Base-by-base conservation (phyloP, 352 stramenopile species). In the Phytopythium delawarense region DNA sequence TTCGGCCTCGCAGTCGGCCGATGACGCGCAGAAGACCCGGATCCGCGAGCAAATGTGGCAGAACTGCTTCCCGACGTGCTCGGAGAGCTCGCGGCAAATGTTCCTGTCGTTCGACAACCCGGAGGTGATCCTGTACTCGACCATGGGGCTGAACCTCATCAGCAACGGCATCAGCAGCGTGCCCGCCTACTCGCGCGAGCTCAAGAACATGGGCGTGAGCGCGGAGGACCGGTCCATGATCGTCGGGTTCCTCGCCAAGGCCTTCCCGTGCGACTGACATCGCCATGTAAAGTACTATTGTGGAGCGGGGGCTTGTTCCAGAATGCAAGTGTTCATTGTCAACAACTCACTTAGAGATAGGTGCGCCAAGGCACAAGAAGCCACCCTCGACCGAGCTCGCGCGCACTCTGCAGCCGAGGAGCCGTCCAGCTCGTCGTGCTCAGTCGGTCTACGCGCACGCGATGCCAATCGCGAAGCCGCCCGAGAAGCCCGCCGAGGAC, bases 101-200 rank as follows among this genome's bases (percentile, higher is more conserved):
- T 94, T 79, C 64, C 76, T 92, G 53, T 82, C 83, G 13, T 91
- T 95, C 48, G 77, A 81, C 23, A 88, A 74, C 56, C 79, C 84
- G 34, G 75, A 83, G 40, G 79, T 92, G 32, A 83, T 95, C n/a
- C 54, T 95, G 28, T 91, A 93, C 69, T 74, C 86, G 42, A 92
- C 86, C 34, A 58, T 95, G 42, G 86, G 86, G 4, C 80, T 95
- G 16, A 92, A 92, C 46, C 78, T 95, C 60, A 91, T 95, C 63
- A 87, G 81, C 71, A 91, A 91, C 55, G 83, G 86, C 57, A 91
- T 89, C 61, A 91, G 78, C 61, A 92, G 80, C 55, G 86, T 95
- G 23, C 79, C 84, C 42, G 74, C 84, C 25, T 95, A 91, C 62
- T 93, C 84, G 13, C 69, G 86, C 20, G 86, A 95, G 65, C 79